phyloP scores from a whole-genome alignment of 768 basidiomycete genomes.

The Sarcodon aspratus region DNA sequence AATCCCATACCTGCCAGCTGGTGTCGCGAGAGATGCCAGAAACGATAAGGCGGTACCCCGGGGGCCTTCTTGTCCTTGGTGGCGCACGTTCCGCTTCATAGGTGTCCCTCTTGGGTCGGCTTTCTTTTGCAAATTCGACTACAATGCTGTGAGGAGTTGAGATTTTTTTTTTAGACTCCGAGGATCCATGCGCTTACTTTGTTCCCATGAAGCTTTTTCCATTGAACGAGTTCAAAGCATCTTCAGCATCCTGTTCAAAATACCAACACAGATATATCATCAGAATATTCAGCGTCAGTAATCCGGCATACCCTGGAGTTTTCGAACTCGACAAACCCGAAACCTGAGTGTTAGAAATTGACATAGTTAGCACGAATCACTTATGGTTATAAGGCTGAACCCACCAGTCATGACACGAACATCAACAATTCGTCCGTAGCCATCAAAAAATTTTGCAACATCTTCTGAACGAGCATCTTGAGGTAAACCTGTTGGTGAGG shows the following conservation, averaged over 20 bases:
- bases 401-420: constrained; percentile 91
- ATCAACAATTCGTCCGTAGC: constrained; percentile 81
- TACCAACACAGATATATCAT: constrained; percentile 6
- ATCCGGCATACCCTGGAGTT: constrained; percentile 46
- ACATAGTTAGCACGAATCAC: not conserved
- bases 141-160: constrained; percentile 54
- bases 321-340: constrained; percentile 97
- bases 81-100: constrained; percentile 52
- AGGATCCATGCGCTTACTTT: constrained; percentile 35
- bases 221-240: constrained; percentile 79
- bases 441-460: constrained; percentile 82
- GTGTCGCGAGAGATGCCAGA: constrained; percentile 88
- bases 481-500: constrained; percentile 49
- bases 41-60: constrained; percentile 76
- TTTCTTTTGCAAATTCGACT: constrained; percentile 93
- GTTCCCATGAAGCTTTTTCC: constrained; percentile 85
- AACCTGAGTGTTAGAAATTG: constrained; percentile 36
- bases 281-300: not conserved
- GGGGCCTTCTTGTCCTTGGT: constrained; percentile 62
- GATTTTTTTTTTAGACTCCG: not conserved
- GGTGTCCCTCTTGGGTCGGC: constrained; percentile 68
- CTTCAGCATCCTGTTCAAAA: constrained; percentile 74
- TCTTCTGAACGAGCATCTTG: constrained; percentile 76
- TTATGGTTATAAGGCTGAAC: constrained; percentile 11
- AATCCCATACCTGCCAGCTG: constrained; percentile 92